These are phyloP conservation scores for Albizia julibrissin DNA, from an alignment of 306 rosid species.

Conservation along the genomic window DNA sequence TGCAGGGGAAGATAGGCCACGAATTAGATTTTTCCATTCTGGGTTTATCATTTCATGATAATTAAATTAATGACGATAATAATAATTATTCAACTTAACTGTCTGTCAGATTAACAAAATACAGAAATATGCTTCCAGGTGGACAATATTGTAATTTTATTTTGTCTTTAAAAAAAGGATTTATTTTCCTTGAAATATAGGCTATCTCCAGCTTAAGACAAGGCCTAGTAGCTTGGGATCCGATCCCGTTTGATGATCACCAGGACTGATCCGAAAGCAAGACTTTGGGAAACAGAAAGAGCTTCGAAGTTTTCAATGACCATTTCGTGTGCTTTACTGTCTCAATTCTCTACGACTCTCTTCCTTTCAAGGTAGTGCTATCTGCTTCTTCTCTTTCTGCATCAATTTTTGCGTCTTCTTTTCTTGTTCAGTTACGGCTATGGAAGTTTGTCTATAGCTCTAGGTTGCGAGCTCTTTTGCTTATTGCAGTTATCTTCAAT, in stretches of 20 bases:
- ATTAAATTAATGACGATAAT: background rate
- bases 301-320: background rate
- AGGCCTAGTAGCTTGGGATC: slow-evolving; percentile 38
- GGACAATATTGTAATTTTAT: slow-evolving; percentile 29
- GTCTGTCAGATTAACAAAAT: background rate
- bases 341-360: slow-evolving; percentile 21
- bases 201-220: slow-evolving; percentile 23
- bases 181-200: slow-evolving; percentile 32
- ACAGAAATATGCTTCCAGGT: background rate
- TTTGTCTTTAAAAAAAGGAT: background rate
- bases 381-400: slow-evolving; percentile 17
- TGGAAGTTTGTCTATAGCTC: slow-evolving; percentile 1
- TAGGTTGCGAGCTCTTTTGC: background rate
- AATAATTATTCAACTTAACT: slow-evolving; percentile 12
- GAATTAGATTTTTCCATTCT: slow-evolving; percentile 1
- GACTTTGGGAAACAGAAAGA: slow-evolving; percentile 14
- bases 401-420: background rate
- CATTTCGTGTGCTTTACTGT: slow-evolving; percentile 3
- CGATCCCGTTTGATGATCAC: slow-evolving; percentile 34
- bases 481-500: slow-evolving; percentile 5
- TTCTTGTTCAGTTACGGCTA: slow-evolving; percentile 1
- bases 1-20: background rate
- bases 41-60: background rate
- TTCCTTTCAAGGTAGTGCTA: slow-evolving; percentile 38
- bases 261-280: slow-evolving; percentile 37